These are phyloP conservation scores for Salix suchowensis DNA, from an alignment of 345 rosid genomes.

Conservation along the genomic window DNA sequence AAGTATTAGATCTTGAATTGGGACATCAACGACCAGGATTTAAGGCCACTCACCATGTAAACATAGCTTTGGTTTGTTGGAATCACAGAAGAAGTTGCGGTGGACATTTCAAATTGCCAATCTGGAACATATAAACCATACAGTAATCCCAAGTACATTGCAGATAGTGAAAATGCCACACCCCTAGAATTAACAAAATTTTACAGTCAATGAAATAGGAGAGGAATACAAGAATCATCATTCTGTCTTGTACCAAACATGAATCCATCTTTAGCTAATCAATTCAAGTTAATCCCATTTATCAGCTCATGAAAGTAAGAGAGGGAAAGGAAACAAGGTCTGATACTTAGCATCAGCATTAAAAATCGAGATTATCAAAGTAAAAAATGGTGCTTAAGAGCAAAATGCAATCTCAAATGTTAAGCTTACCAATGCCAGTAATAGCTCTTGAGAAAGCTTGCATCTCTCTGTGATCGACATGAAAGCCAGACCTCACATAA, in stretches of 20 bases:
- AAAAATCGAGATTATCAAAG: neutral
- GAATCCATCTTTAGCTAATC: neutral
- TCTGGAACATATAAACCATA: slow-evolving; percentile 46
- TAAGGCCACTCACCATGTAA: slow-evolving; percentile 22
- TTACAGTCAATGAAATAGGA: slow-evolving; percentile 1
- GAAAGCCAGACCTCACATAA: slow-evolving; percentile 49
- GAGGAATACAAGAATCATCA: neutral
- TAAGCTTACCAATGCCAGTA: slow-evolving; percentile 37
- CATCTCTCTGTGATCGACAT: slow-evolving; percentile 14
- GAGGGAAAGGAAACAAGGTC: neutral
- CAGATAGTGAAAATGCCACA: slow-evolving; percentile 28
- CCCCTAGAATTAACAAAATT: slow-evolving; percentile 20
- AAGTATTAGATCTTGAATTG: neutral
- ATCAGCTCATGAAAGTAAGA: neutral
- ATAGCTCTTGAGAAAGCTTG: slow-evolving; percentile 26
- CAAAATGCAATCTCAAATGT: neutral
- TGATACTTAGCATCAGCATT: neutral
- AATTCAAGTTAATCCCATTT: neutral
- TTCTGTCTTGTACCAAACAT: neutral
- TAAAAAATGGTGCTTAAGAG: neutral
- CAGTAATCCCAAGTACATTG: slow-evolving; percentile 30
- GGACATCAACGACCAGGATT: neutral
- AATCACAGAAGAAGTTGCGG: slow-evolving; percentile 8
- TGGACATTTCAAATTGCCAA: slow-evolving; percentile 33
- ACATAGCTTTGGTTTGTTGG: slow-evolving; percentile 13